Conservation (phyloP, 2,329 filamentous ascomycete species). For the Pyrenophora tritici-repentis region DNA sequence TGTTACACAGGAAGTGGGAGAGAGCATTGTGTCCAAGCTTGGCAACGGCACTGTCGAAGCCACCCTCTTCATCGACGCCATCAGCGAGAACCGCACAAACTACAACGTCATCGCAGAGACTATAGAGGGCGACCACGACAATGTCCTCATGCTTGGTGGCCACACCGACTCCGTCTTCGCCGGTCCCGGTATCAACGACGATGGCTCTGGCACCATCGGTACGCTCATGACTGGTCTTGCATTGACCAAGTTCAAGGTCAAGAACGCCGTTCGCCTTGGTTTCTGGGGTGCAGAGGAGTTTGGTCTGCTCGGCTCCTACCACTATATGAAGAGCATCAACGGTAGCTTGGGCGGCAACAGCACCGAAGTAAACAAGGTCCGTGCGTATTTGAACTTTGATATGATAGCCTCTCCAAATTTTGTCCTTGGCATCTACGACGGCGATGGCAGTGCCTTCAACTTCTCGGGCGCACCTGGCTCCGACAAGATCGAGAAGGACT, state of each 20-base stretch:
- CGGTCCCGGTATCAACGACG: slow-evolving; percentile 51
- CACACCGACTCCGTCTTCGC: slow-evolving; percentile 51
- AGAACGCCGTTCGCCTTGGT: slow-evolving; percentile 49
- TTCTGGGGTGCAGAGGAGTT: slow-evolving; percentile 51
- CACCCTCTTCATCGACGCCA: slow-evolving; percentile 49
- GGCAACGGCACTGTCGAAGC: slow-evolving; percentile 47
- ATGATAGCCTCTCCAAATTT: slow-evolving; percentile 51
- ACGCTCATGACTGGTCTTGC: slow-evolving; percentile 47
- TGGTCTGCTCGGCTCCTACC: slow-evolving; percentile 46
- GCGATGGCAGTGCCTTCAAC: slow-evolving; percentile 46
- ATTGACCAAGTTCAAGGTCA: slow-evolving; percentile 47
- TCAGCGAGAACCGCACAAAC: slow-evolving; percentile 55
- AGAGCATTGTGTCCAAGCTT: slow-evolving; percentile 60
- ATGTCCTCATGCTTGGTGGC: slow-evolving; percentile 48
- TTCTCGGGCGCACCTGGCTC: slow-evolving; percentile 44
- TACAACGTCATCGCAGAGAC: slow-evolving; percentile 48
- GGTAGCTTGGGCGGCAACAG: slow-evolving; percentile 35
- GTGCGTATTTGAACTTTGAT: slow-evolving; percentile 52
- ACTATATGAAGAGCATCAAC: slow-evolving; percentile 47
- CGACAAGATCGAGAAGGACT: slow-evolving; percentile 43
- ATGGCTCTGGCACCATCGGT: slow-evolving; percentile 49
- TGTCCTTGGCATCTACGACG: slow-evolving; percentile 48
- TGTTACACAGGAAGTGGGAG: slow-evolving; percentile 64
- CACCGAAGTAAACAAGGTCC: slow-evolving; percentile 45
- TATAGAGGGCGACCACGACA: slow-evolving; percentile 48